A percentile compares a stretch with the other conserved stretches of the same genome.
These are phyloP conservation scores for Globisporangium perplexum DNA, from an alignment of 352 stramenopile species.

Conservation along the genomic window DNA sequence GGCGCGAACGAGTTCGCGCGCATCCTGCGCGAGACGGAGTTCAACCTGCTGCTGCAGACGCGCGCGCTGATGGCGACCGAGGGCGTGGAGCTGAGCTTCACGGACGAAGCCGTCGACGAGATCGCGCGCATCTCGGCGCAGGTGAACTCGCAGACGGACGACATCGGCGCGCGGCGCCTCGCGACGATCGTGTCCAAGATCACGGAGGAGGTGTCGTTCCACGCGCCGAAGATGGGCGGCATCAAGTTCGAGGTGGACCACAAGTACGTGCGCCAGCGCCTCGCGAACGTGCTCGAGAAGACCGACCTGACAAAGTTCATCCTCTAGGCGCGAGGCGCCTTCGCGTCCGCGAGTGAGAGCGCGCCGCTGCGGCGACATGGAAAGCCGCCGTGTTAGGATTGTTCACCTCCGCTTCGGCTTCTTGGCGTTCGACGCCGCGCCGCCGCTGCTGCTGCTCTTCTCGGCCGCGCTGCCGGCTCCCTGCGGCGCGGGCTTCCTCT, in stretches of 20 bases:
- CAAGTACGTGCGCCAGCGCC: constrained; percentile 89
- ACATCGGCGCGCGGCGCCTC: constrained; percentile 97
- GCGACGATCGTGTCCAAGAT: constrained; percentile 97
- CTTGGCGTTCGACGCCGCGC: constrained; percentile 12
- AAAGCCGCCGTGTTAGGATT: not conserved
- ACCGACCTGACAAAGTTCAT: constrained; percentile 98
- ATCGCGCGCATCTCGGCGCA: constrained; percentile 93
- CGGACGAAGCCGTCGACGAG: constrained; percentile 94
- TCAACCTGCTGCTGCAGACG: constrained; percentile 96
- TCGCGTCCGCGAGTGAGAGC: not conserved
- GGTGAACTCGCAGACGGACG: constrained; percentile 95
- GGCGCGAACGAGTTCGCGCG: constrained; percentile 97
- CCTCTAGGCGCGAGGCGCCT: constrained; percentile 59
- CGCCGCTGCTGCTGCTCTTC: constrained; percentile 7
- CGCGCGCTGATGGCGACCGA: constrained; percentile 95
- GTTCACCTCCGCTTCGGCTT: constrained; percentile 23
- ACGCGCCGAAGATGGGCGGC: constrained; percentile 89
- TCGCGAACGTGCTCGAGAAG: constrained; percentile 92
- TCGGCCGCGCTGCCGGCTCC: constrained; percentile 4
- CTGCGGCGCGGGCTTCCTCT: constrained; percentile 14
- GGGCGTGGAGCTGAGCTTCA: constrained; percentile 92
- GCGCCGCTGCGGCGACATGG: not conserved
- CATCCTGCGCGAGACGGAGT: constrained; percentile 95
- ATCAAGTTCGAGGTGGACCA: constrained; percentile 89
- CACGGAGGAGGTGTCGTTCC: constrained; percentile 97